Conservation (phyloP, 129 eudicot genomes). For the Lactuca sativa region DNA sequence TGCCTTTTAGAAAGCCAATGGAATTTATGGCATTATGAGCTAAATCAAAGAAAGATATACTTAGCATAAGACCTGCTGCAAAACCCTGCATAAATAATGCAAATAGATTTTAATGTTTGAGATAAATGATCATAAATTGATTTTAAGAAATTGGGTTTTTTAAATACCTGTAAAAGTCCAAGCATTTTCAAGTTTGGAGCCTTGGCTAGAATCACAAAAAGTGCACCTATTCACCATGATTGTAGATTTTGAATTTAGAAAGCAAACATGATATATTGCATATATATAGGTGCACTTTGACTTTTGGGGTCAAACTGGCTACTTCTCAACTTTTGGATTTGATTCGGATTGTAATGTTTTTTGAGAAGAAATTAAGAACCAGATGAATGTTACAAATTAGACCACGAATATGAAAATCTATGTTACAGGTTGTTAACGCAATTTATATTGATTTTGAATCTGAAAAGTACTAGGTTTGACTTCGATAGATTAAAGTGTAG, state of each 20-base stretch:
- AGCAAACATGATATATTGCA: not conserved
- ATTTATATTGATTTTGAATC: not conserved
- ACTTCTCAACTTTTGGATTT: not conserved
- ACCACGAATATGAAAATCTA: not conserved
- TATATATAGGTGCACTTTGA: constrained; percentile 3
- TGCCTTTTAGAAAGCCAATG: constrained; percentile 91
- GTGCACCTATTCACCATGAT: constrained; percentile 69
- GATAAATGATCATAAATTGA: constrained; percentile 6
- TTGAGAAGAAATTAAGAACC: not conserved
- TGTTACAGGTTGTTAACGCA: not conserved
- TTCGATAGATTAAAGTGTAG: constrained; percentile 1
- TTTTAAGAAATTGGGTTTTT: not conserved
- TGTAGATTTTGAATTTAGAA: constrained; percentile 19
- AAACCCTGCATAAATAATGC: constrained; percentile 63
- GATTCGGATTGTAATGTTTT: not conserved
- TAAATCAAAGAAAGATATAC: constrained; percentile 97
- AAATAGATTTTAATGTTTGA: not conserved
- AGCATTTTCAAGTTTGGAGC: constrained; percentile 96
- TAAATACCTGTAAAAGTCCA: constrained; percentile 85
- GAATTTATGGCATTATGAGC: constrained; percentile 97
- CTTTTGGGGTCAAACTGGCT: not conserved
- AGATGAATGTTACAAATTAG: not conserved
- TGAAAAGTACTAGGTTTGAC: constrained; percentile 12
- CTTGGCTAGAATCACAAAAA: constrained; percentile 66
- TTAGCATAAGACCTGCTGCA: constrained; percentile 99